Conservation (phyloP, 441 rosid genomes). For the Manihot esculenta region DNA sequence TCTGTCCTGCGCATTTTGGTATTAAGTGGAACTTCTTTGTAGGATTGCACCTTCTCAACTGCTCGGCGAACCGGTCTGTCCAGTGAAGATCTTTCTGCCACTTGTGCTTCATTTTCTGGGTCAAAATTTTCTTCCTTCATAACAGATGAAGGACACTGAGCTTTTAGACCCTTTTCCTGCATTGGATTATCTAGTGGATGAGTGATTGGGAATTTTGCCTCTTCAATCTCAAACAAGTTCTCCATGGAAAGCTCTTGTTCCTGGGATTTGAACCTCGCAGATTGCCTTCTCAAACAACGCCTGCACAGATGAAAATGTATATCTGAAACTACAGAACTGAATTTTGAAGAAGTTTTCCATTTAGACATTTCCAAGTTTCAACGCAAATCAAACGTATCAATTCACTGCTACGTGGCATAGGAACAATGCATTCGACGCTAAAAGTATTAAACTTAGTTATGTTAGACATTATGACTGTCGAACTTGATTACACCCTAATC, state of each 20-base stretch:
- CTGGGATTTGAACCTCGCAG: constrained; percentile 49
- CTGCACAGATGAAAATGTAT: constrained; percentile 28
- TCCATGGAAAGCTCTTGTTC: constrained; percentile 37
- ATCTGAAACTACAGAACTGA: neutral
- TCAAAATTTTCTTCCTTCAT: constrained; percentile 19
- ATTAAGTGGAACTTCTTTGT: constrained; percentile 55
- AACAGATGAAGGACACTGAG: constrained; percentile 19
- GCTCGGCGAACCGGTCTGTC: constrained; percentile 62
- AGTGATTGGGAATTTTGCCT: constrained; percentile 28
- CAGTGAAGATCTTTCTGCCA: constrained; percentile 40
- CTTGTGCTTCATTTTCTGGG: constrained; percentile 20
- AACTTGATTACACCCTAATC: too few relatives aligned
- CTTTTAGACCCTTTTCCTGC: constrained; percentile 21
- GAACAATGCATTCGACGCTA: too few relatives aligned
- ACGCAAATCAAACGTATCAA: too few relatives aligned
- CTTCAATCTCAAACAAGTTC: constrained; percentile 67
- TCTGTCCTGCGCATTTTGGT: constrained; percentile 51
- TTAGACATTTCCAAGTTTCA: too few relatives aligned
- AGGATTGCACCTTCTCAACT: constrained; percentile 59
- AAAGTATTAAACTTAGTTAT: too few relatives aligned
- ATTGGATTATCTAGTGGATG: constrained; percentile 18
- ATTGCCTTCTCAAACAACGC: constrained; percentile 54
- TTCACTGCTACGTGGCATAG: too few relatives aligned
- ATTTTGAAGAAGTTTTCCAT: too few relatives aligned
- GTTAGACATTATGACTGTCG: too few relatives aligned